Percentiles rank a stretch among this genome's conserved stretches.
Evolutionary conservation across 202 grass and related monocot genomes (phyloP).

Genomic region (Zoysia matrella): DNA sequence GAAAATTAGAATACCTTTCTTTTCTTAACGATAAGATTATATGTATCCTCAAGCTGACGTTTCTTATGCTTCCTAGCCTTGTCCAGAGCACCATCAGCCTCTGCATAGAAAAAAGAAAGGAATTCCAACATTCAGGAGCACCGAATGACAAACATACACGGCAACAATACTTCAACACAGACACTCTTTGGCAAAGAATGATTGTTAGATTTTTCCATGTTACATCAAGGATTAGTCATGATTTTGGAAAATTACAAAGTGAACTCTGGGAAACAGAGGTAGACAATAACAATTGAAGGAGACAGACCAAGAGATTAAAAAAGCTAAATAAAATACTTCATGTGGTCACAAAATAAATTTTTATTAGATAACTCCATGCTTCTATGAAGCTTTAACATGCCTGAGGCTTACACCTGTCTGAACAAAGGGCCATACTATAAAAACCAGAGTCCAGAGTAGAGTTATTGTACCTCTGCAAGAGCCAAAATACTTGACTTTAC

Average conservation of each 20-base stretch:
- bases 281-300: conserved; percentile 3
- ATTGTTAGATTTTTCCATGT: conserved; percentile 8
- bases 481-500: conserved; percentile 5
- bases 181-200: background rate
- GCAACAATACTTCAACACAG: background rate
- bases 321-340: conserved; percentile 27
- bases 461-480: conserved; percentile 28
- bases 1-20: conserved; percentile 79
- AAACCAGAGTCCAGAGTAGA: conserved; percentile 35
- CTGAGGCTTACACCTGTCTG: conserved; percentile 21
- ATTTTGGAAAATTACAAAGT: background rate
- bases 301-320: background rate
- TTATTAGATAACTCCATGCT: conserved; percentile 26
- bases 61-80: conserved; percentile 99
- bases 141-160: background rate
- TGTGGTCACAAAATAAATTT: background rate
- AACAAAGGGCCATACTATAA: conserved; percentile 16
- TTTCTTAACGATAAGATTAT: conserved; percentile 96
- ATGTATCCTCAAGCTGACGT: conserved; percentile 97
- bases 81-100: conserved; percentile 97
- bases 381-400: conserved; percentile 27
- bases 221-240: background rate
- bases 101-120: conserved; percentile 48
- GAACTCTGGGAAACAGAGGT: background rate
- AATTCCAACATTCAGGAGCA: conserved; percentile 13